Evolutionary conservation across 306 rosid species (phyloP).

Genomic region (Dryas drummondii): DNA sequence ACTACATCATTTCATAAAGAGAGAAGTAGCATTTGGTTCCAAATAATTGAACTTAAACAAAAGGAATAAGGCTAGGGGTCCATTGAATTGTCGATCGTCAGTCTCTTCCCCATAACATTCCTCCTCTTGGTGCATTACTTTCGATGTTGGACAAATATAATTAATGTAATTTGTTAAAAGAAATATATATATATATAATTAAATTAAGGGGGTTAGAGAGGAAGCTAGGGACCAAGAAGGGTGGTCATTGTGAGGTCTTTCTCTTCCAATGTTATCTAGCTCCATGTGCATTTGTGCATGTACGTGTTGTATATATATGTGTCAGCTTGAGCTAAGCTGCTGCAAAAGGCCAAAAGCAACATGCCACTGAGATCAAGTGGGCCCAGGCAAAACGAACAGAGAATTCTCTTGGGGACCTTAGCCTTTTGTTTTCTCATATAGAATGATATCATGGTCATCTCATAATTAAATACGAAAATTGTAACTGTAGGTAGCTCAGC

Average conservation of each 20-base stretch:
- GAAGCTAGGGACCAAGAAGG: not conserved
- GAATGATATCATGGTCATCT: no score
- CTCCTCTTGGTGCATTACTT: no score
- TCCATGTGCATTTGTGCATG: not conserved
- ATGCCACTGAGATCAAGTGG: constrained; percentile 55
- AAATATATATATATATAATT: no score
- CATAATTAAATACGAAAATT: no score
- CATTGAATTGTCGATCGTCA: not conserved
- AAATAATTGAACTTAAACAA: not conserved
- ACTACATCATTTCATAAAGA: no score
- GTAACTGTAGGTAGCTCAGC: no score
- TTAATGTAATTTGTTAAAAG: no score
- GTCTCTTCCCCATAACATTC: not conserved
- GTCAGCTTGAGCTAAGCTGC: constrained; percentile 49
- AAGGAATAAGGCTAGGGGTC: not conserved
- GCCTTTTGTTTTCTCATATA: not conserved
- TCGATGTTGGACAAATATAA: no score
- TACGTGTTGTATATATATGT: not conserved
- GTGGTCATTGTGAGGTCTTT: constrained; percentile 35
- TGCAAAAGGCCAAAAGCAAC: constrained; percentile 61
- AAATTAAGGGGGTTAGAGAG: not conserved
- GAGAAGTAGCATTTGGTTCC: not conserved
- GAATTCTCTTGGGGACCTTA: constrained; percentile 17
- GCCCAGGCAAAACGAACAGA: constrained; percentile 27
- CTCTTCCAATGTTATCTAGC: constrained; percentile 16